Evolutionary conservation across 2,329 filamentous ascomycete species (phyloP).

Genomic region (Talaromyces rugulosus): DNA sequence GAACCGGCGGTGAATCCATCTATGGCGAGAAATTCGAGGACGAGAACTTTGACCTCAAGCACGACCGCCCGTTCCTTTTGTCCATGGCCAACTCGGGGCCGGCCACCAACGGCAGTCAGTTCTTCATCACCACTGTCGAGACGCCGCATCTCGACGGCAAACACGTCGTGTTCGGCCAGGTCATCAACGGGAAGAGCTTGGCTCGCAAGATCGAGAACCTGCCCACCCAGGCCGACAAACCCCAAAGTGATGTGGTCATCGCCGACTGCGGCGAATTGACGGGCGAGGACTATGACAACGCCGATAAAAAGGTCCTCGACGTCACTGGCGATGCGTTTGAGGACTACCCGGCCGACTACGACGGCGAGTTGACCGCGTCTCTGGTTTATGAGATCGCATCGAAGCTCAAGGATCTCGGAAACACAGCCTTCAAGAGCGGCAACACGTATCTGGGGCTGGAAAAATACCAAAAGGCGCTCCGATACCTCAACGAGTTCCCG

Average conservation of each 20-base stretch:
- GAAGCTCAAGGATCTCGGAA: constrained; percentile 87
- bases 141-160: constrained; percentile 94
- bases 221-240: constrained; percentile 73
- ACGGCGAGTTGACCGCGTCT: constrained; percentile 60
- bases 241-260: constrained; percentile 67
- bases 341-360: constrained; percentile 85
- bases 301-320: constrained; percentile 68
- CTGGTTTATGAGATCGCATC: constrained; percentile 70
- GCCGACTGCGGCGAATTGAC: constrained; percentile 81
- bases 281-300: constrained; percentile 63
- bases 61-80: constrained; percentile 87
- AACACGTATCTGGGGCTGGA: constrained; percentile 68
- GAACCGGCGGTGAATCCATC: constrained; percentile 93
- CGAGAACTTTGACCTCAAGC: constrained; percentile 89
- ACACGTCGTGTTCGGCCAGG: constrained; percentile 96
- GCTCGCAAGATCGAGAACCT: constrained; percentile 87
- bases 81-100: constrained; percentile 98
- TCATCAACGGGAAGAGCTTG: constrained; percentile 86
- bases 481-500: constrained; percentile 83
- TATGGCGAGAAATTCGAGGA: constrained; percentile 97
- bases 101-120: constrained; percentile 93
- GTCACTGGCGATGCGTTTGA: constrained; percentile 86
- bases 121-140: constrained; percentile 95
- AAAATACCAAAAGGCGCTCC: constrained; percentile 91
- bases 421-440: constrained; percentile 81